These are phyloP conservation scores for Talaromyces sp. DNA, from an alignment of 2,329 filamentous ascomycete genomes.

Conservation along the genomic window DNA sequence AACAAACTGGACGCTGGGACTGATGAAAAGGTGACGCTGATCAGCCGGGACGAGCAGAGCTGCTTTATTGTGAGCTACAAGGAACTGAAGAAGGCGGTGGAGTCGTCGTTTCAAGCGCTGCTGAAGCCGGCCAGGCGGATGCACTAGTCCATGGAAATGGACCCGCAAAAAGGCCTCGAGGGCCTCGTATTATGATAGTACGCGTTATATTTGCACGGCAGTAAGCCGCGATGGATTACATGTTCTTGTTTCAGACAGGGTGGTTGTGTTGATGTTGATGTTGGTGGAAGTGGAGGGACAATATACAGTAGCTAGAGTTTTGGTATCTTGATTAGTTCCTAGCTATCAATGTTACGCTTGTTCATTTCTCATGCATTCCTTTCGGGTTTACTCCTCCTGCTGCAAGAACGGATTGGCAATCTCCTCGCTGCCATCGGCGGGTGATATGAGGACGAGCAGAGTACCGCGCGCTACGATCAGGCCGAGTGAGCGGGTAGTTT, in stretches of 20 bases:
- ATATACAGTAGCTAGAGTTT: neutral
- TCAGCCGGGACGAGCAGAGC: conserved; percentile 85
- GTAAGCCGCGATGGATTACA: neutral
- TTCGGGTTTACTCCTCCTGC: conserved; percentile 53
- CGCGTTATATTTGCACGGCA: neutral
- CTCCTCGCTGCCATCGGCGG: conserved; percentile 88
- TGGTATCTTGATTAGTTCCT: neutral
- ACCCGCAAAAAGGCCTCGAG: neutral
- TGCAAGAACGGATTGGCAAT: conserved; percentile 91
- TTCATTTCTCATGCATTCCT: neutral
- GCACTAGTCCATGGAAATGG: conserved; percentile 17
- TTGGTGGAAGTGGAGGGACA: neutral
- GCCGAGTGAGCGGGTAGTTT: conserved; percentile 72
- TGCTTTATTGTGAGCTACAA: conserved; percentile 85
- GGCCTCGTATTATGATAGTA: neutral
- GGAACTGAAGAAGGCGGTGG: conserved; percentile 67
- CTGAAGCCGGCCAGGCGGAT: conserved; percentile 37
- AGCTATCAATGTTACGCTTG: neutral
- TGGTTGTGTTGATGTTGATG: neutral
- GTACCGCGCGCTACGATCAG: conserved; percentile 89
- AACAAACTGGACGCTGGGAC: conserved; percentile 90
- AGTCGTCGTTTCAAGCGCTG: conserved; percentile 57
- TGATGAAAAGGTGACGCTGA: conserved; percentile 78
- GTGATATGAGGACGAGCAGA: conserved; percentile 85
- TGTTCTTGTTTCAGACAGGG: no score